Base-by-base conservation (phyloP, 2,329 filamentous ascomycete genomes). In the Xylariales sp. region DNA sequence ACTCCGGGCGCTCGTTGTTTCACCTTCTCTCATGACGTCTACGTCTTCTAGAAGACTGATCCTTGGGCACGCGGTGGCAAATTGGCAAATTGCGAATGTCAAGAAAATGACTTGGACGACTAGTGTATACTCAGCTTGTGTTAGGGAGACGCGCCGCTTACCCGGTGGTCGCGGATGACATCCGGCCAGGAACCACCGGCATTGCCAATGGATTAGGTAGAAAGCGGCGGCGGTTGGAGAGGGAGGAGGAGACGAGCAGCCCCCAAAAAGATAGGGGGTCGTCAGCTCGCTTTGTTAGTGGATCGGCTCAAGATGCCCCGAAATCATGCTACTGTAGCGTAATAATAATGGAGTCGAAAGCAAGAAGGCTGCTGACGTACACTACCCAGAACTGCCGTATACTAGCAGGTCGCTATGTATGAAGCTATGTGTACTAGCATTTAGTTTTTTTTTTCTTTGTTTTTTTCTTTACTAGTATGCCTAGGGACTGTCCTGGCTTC, bases 101-200 rank as follows among this genome's bases (percentile, higher is more conserved):
- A 45, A 45, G 23, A 64, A 41, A 18, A 57, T 45, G 43, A 32
- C 36, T 59, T 30, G 14, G 34, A 56, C 28, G 52, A 54, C 12
- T 54, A 65, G 41, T 52, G 49, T 41, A 45, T 36, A 69, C 64
- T 67, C 67, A 65, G 49, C 46, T 66, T 65, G 64, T 64, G 43
- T 56, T 64, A 64, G 56, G 64, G 28, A 60, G n/a, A 63, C 68
- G 69, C 73, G 73, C 71, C 65, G 64, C 56, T 45, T 54, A 65
- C 41, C 65, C 67, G 69, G 68, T 70, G 68, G 43, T 70, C 70
- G 70, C 73, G 74, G 74, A 70, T 75, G 64, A 65, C 67, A 75
- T 75, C 74, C 74, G 73, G 72, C 64, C 71, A 68, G 54, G 62
- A 65, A 60, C 62, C 65, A 62, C 53, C 57, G 52, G 34, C 41